phyloP scores from a whole-genome alignment of 2,329 filamentous ascomycete species.

The Xylaria sp. region DNA sequence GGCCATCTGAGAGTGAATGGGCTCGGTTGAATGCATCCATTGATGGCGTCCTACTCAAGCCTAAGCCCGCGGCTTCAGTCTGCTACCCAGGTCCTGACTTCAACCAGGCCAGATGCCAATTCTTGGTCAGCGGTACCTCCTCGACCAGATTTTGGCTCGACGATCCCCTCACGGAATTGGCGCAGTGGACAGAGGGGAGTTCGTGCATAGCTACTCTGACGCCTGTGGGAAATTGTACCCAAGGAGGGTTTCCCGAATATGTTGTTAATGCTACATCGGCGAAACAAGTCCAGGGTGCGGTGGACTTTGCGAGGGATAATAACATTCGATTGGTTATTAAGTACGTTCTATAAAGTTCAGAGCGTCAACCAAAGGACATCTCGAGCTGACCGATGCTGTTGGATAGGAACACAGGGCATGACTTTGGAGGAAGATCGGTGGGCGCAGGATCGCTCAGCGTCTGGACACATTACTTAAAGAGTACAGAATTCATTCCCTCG shows the following conservation, averaged over 20 bases:
- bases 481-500: conserved; percentile 52
- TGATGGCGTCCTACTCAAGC: conserved; percentile 48
- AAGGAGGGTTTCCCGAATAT: conserved; percentile 52
- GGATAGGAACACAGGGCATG: conserved; percentile 60
- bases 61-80: conserved; percentile 46
- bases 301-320: conserved; percentile 51
- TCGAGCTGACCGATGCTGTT: conserved; percentile 48
- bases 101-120: conserved; percentile 45
- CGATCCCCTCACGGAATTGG: conserved; percentile 49
- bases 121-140: conserved; percentile 41
- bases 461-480: conserved; percentile 62
- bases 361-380: not conserved
- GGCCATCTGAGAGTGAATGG: conserved; percentile 47
- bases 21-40: conserved; percentile 45
- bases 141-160: conserved; percentile 49
- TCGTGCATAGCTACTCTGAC: conserved; percentile 47
- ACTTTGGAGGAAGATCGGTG: conserved; percentile 59
- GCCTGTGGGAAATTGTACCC: conserved; percentile 49
- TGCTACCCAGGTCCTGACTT: conserved; percentile 49
- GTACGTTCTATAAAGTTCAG: conserved; percentile 36
- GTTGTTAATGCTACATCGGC: conserved; percentile 53
- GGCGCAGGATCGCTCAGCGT: conserved; percentile 60
- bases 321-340: conserved; percentile 54
- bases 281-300: conserved; percentile 52
- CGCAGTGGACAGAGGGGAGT: conserved; percentile 51